A percentile compares a stretch with the other conserved stretches of the same genome.
Conservation (phyloP, 352 stramenopile species). For the Globisporangium viniferum region DNA sequence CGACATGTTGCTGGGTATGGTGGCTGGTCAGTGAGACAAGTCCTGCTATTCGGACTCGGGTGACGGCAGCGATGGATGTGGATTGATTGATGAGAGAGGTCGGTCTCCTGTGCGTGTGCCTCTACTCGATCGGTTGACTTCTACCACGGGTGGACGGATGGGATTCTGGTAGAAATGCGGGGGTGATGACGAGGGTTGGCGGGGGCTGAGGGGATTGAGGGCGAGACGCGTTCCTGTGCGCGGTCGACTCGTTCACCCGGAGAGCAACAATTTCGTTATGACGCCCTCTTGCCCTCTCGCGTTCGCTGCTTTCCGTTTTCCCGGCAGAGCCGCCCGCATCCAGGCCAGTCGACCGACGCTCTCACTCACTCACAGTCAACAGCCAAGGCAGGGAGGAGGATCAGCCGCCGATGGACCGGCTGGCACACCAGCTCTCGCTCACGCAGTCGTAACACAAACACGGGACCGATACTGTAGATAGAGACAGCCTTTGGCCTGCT, state of each 20-base stretch:
- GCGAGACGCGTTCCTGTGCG: conserved; percentile 23
- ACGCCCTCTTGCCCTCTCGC: background rate
- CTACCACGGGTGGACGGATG: background rate
- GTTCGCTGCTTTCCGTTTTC: background rate
- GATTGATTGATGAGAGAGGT: background rate
- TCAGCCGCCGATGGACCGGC: conserved; percentile 7
- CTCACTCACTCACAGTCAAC: background rate
- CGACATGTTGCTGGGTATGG: conserved; percentile 27
- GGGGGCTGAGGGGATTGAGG: background rate
- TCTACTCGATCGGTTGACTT: background rate
- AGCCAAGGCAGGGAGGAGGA: background rate
- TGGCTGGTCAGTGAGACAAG: conserved; percentile 10
- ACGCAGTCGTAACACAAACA: conserved; percentile 1
- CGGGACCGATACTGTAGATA: conserved; percentile 3
- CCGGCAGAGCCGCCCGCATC: background rate
- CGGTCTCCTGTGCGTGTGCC: background rate
- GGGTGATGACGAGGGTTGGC: background rate
- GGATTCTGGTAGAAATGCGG: background rate
- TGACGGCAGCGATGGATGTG: background rate
- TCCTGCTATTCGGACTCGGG: conserved; percentile 16
- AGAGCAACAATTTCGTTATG: conserved; percentile 24
- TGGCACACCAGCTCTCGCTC: conserved; percentile 14
- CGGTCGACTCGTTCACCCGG: conserved; percentile 15
- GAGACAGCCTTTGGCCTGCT: conserved; percentile 8
- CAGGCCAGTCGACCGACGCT: conserved; percentile 3